Evolutionary conservation across 1,139 yeast species (phyloP).

Genomic region (Hansenula lynferdii): DNA sequence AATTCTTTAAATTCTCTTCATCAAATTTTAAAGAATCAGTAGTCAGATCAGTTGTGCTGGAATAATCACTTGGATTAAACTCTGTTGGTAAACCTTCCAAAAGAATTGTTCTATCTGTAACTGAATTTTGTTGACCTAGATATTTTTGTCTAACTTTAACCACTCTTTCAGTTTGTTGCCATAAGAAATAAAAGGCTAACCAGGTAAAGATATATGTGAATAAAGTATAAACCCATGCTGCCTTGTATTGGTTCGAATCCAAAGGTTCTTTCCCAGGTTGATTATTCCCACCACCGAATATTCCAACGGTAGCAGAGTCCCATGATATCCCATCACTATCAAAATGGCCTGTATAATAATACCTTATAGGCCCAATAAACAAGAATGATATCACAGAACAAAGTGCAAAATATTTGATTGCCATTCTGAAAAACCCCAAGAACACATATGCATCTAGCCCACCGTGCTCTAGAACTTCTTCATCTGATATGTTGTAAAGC

Average conservation of each 20-base stretch:
- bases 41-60: constrained; percentile 12
- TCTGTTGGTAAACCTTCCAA: constrained; percentile 76
- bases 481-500: constrained; percentile 60
- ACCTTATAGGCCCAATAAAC: constrained; percentile 65
- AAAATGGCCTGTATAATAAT: constrained; percentile 61
- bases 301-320: constrained; percentile 11
- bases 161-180: constrained; percentile 65
- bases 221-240: constrained; percentile 73
- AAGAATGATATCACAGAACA: constrained; percentile 54
- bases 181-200: constrained; percentile 56
- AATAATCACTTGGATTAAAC: constrained; percentile 40
- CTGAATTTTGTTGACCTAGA: constrained; percentile 82
- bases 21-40: constrained; percentile 16
- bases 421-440: constrained; percentile 69
- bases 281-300: no score
- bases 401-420: constrained; percentile 49
- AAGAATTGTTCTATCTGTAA: constrained; percentile 83
- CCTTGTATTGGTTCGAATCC: constrained; percentile 28
- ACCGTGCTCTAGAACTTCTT: constrained; percentile 78
- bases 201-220: constrained; percentile 84
- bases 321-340: constrained; percentile 26
- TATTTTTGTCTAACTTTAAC: constrained; percentile 76
- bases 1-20: constrained; percentile 41
- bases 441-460: constrained; percentile 93
- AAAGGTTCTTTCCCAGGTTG: constrained; percentile 7